These are phyloP conservation scores for Penicillium egyptiacum DNA, from an alignment of 495 filamentous ascomycete species.

Conservation along the genomic window DNA sequence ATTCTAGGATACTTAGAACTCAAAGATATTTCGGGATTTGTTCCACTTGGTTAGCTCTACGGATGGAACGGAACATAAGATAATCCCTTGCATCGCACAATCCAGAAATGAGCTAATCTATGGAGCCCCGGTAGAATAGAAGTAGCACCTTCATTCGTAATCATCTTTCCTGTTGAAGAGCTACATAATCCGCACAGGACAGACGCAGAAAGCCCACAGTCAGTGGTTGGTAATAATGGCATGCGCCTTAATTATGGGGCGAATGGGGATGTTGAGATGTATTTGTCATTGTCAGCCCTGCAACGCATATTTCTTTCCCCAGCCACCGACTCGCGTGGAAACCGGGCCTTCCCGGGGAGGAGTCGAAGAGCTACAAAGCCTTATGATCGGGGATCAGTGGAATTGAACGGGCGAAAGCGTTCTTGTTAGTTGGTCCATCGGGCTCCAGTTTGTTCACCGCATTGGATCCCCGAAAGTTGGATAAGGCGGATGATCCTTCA, in stretches of 20 bases:
- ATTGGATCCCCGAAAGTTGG: neutral
- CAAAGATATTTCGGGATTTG: neutral
- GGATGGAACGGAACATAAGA: neutral
- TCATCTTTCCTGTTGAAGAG: neutral
- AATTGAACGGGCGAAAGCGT: neutral
- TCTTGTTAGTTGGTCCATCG: neutral
- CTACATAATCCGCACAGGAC: neutral
- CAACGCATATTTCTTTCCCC: slow-evolving; percentile 1
- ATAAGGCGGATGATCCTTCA: slow-evolving; percentile 2
- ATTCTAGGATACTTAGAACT: neutral
- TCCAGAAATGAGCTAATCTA: slow-evolving; percentile 1
- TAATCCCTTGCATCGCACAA: slow-evolving; percentile 2
- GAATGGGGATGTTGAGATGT: neutral
- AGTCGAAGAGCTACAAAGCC: slow-evolving; percentile 12
- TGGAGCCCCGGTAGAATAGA: neutral
- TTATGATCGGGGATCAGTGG: neutral
- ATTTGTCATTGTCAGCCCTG: slow-evolving; percentile 5
- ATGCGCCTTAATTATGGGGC: slow-evolving; percentile 3
- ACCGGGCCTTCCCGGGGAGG: slow-evolving; percentile 19
- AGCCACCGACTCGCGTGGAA: slow-evolving; percentile 26
- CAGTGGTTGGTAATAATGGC: slow-evolving; percentile 11
- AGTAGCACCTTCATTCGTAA: slow-evolving; percentile 1
- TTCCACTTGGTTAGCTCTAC: neutral
- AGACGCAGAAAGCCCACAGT: slow-evolving; percentile 1
- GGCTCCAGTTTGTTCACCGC: neutral